Conservation (phyloP, 163 green algal species). For the Scenedesmus sp. region DNA sequence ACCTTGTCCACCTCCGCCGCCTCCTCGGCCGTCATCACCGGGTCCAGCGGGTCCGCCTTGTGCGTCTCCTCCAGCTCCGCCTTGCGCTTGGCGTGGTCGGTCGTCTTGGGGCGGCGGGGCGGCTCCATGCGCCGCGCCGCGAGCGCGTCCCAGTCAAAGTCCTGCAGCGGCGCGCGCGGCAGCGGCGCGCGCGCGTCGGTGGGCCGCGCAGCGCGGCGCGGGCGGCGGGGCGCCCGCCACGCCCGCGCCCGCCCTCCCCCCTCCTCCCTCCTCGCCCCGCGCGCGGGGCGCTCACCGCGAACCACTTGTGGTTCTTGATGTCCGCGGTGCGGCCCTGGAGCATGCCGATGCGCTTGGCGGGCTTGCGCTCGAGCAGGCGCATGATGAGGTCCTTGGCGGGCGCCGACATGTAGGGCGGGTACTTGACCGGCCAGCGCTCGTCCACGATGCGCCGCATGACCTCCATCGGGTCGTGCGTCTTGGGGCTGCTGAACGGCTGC, state of each 20-base stretch:
- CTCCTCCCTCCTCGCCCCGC: background rate
- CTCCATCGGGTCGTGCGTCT: conserved; percentile 82
- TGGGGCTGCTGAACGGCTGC: conserved; percentile 94
- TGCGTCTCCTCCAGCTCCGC: conserved; percentile 47
- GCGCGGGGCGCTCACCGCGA: conserved; percentile 63
- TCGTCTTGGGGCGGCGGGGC: conserved; percentile 77
- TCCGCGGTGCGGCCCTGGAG: conserved; percentile 79
- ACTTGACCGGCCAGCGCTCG: conserved; percentile 64
- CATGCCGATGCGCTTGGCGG: conserved; percentile 85
- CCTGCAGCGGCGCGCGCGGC: conserved; percentile 51
- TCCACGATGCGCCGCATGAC: conserved; percentile 96
- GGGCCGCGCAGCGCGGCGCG: too few relatives aligned
- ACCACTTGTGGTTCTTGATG: conserved; percentile 95
- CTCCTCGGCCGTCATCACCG: conserved; percentile 39
- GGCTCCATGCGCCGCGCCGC: conserved; percentile 76
- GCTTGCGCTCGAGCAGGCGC: conserved; percentile 92
- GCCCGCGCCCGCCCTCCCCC: too few relatives aligned
- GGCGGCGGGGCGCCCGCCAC: background rate
- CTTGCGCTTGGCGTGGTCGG: conserved; percentile 87
- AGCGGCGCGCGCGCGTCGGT: too few relatives aligned
- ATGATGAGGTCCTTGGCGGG: conserved; percentile 84
- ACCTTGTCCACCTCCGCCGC: conserved; percentile 32
- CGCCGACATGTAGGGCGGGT: conserved; percentile 68
- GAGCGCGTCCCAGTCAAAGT: conserved; percentile 92
- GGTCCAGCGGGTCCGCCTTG: conserved; percentile 40